Conservation (phyloP, 345 rosid species). For the Physaria fendleri region DNA sequence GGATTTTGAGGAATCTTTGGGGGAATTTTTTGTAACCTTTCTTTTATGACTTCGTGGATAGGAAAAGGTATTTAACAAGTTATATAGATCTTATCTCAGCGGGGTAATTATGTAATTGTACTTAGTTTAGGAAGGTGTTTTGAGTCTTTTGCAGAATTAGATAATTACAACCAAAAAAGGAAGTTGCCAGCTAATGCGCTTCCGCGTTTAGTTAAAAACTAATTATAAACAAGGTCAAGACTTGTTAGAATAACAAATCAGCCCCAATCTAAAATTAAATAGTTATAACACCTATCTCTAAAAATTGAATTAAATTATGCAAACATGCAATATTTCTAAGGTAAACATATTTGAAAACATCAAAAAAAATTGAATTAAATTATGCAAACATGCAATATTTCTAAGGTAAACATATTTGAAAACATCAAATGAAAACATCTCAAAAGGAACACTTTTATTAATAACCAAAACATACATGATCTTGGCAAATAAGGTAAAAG, state of each 20-base stretch:
- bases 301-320: no score
- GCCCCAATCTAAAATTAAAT: no score
- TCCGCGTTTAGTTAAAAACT: neutral
- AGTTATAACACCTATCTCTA: no score
- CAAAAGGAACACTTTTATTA: no score
- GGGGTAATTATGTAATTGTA: neutral
- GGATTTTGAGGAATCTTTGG: slow-evolving; percentile 8
- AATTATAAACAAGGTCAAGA: neutral
- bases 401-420: neutral
- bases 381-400: no score
- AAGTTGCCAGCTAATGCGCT: slow-evolving; percentile 12
- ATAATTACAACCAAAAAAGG: neutral
- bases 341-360: no score
- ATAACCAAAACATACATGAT: neutral
- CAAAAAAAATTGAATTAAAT: no score
- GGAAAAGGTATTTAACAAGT: neutral
- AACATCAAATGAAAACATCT: no score
- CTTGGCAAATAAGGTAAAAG: neutral
- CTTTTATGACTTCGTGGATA: neutral
- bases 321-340: no score
- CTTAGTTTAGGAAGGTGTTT: neutral
- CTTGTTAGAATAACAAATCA: no score
- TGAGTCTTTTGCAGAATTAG: neutral
- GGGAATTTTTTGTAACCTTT: neutral
- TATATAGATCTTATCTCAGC: slow-evolving; percentile 19